Evolutionary conservation across 2,329 filamentous ascomycete genomes (phyloP).

Genomic region (Aspergillus sp.): DNA sequence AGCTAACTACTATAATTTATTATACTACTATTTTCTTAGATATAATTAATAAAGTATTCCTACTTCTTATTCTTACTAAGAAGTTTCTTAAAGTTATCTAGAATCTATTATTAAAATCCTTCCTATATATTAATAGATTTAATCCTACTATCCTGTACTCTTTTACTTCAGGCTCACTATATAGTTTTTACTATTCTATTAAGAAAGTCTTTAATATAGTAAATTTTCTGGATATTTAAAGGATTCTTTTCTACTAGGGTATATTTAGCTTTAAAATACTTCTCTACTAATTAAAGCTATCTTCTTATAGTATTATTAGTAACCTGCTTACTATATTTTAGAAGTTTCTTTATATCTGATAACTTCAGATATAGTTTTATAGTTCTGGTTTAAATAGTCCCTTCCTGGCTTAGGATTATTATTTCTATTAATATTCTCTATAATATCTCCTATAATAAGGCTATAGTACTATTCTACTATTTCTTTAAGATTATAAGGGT

Average conservation of each 20-base stretch:
- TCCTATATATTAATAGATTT: not conserved
- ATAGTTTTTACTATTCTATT: not conserved
- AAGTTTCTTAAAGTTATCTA: not conserved
- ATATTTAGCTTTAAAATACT: not conserved
- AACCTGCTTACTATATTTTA: not conserved
- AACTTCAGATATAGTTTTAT: not conserved
- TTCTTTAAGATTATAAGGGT: rapidly evolving
- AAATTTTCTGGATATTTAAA: not conserved
- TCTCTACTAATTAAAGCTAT: not conserved
- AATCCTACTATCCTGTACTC: not conserved
- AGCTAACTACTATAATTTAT: not conserved
- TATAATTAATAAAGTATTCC: not conserved
- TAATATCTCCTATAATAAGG: too few relatives aligned
- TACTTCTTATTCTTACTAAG: not conserved
- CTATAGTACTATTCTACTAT: too few relatives aligned
- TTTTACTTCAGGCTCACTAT: not conserved
- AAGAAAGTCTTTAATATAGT: not conserved
- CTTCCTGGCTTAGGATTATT: too few relatives aligned
- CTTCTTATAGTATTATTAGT: not conserved
- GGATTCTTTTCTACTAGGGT: not conserved
- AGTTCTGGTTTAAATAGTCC: too few relatives aligned
- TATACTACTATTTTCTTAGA: not conserved
- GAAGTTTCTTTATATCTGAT: not conserved
- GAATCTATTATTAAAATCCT: not conserved
- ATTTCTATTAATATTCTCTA: too few relatives aligned